Evolutionary conservation across 2,329 filamentous ascomycete genomes (phyloP), one percentile per base, ranked within the genome.

Genomic region (Xylariaceae sp.): DNA sequence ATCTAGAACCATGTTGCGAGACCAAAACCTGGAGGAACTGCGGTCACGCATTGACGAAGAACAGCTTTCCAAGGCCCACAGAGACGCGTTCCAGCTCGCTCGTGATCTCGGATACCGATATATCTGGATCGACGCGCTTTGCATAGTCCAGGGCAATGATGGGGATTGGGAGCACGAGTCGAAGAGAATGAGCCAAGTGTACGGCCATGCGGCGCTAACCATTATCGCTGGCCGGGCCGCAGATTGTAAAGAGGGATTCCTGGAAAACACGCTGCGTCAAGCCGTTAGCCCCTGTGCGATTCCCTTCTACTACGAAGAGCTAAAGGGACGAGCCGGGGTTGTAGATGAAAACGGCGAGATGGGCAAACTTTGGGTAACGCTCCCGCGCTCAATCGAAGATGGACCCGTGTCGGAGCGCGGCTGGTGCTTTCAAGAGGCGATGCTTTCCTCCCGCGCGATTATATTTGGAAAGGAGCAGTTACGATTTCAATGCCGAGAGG

Each of bases 111-210:
- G 54, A 0, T 58, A 59, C 9, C 51, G 51, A 1, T 65, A 63
- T 26, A 39, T 67, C 19, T 67, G 65, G 65, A 58, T 66, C 13
- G 63, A 66, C 43, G 56, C 61, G 1, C 49, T 65, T 1, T 64
- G 62, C 32, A 65, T 66, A n/a, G 53, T 65, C 9, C 62, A 65
- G 29, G 56, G 55, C 18, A 51, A 64, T 45, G 8, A 34, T 3
- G 49, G 49, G 5, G 61, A 63, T 32, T 63, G 59, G 61, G 36
- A 29, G 4, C 1, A 18, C 9, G 61, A 64, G 32, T 57, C 57
- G 4, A 18, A 15, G 1, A 54, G 30, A 1, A 63, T 61, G 57
- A 51, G 47, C 0, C 19, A 56, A 1, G 54, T 63, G 10, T 63
- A 61, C 43, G 46, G 59, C 12, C 53, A 57, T 36, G 57, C 61